phyloP scores from a whole-genome alignment of 2,329 filamentous ascomycete species.

The Graphiopsis chlorocephala region DNA sequence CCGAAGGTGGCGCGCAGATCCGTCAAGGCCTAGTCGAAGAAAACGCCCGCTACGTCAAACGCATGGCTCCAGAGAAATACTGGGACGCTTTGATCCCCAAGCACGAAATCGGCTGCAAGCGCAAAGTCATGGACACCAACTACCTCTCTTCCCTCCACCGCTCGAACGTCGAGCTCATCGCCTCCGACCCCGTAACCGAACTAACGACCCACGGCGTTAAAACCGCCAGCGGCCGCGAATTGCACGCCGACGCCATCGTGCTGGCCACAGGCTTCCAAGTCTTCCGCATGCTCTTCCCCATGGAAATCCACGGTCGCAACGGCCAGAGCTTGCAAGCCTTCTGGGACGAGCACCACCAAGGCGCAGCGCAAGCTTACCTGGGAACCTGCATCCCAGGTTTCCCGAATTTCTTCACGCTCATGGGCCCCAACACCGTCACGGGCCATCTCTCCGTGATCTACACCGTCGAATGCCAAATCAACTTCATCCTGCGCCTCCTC shows the following conservation, averaged over 20 bases:
- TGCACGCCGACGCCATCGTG: constrained; percentile 39
- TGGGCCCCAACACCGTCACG: constrained; percentile 25
- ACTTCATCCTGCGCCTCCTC: constrained; percentile 31
- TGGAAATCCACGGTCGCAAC: constrained; percentile 41
- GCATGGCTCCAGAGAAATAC: constrained; percentile 44
- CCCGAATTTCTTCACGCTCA: constrained; percentile 35
- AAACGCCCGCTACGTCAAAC: constrained; percentile 44
- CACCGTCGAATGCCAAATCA: constrained; percentile 26
- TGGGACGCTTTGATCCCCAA: constrained; percentile 56
- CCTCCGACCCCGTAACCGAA: constrained; percentile 32
- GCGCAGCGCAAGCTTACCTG: constrained; percentile 28
- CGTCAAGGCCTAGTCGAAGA: constrained; percentile 38
- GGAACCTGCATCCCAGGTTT: constrained; percentile 31
- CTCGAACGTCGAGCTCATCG: constrained; percentile 30
- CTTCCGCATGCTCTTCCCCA: constrained; percentile 36
- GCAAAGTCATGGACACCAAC: constrained; percentile 52
- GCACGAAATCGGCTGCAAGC: constrained; percentile 63
- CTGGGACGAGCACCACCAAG: constrained; percentile 29
- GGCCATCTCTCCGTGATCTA: constrained; percentile 29
- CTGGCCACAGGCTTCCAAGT: constrained; percentile 46
- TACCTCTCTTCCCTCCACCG: constrained; percentile 39
- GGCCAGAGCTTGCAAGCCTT: constrained; percentile 23
- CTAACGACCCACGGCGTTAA: constrained; percentile 36
- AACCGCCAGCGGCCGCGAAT: constrained; percentile 24
- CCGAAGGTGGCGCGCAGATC: constrained; percentile 37